Base-by-base conservation (phyloP, 1,139 yeast genomes). In the Yamadazyma diddensiae region DNA sequence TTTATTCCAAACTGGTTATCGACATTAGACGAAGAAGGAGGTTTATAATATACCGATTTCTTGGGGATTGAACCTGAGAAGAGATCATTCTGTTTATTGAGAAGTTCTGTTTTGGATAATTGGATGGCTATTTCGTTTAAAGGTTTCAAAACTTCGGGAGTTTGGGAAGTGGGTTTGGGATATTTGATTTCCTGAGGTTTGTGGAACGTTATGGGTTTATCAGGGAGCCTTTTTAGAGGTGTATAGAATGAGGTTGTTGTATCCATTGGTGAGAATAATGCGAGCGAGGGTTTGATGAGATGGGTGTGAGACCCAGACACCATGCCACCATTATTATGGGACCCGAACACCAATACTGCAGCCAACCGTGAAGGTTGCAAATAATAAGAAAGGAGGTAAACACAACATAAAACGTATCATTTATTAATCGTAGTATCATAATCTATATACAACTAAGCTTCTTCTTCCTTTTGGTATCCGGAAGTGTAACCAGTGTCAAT, bases 21-120 rank as follows among this genome's bases (percentile, higher is more conserved):
- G 11, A 49, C 48, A 22, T 43, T 44, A 24, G 56, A 51, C 1
- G 64, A 50, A 4, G 61, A 47, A 9, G 69, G 67, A 1, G 70
- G 68, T 31, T 50, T 50, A 35, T 64, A 64, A 41, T 64, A 65
- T 14, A 62, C 52, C 5, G 69, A 60, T 12, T 46, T 43, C 25
- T 47, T 50, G 14, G 37, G 30, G 3, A 16, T 28, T 6, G 42
- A 28, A 16, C 36, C 32, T 17, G 24, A 29, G 29, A 48, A 41
- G 21, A 42, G 31, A 21, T 38, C 45, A 11, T 36, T 36, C 20
- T 41, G 41, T 16, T 37, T 36, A 14, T 42, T 39, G 9, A 38
- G 30, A 6, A 51, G 34, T 30, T 52, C 46, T 9, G 53, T 47
- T 31, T 47, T 55, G 22, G 46, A 41, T 12, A 54, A 36, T 28